Percentiles rank a stretch among this genome's conserved stretches.
These are phyloP conservation scores for Paramecium tetraurelia DNA, from an alignment of 73 alveolate species.

Conservation along the genomic window DNA sequence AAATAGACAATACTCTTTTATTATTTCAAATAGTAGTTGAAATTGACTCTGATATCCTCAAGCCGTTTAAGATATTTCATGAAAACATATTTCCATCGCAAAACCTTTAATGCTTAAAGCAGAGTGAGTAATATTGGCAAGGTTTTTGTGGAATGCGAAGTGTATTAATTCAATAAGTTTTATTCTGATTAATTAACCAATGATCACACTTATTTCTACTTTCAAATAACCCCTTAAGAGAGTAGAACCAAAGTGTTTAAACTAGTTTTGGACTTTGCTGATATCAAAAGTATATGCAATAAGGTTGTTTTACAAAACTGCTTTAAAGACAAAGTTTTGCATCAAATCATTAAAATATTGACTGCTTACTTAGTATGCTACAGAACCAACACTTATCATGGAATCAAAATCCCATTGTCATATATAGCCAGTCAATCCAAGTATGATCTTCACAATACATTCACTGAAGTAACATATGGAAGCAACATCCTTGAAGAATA, in stretches of 20 bases:
- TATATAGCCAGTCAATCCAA: background rate
- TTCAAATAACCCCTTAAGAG: conserved; percentile 9
- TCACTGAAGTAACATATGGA: conserved; percentile 31
- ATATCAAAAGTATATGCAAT: background rate
- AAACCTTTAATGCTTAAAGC: background rate
- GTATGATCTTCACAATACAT: conserved; percentile 32
- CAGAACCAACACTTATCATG: conserved; percentile 1
- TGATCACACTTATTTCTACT: conserved; percentile 4
- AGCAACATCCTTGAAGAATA: background rate
- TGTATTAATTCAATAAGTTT: conserved; percentile 14
- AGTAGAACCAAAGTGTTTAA: conserved; percentile 32
- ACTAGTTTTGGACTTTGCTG: conserved; percentile 3
- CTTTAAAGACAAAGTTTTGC: background rate
- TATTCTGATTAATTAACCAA: background rate
- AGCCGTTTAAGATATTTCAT: conserved; percentile 11
- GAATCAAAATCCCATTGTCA: conserved; percentile 3
- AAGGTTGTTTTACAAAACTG: background rate
- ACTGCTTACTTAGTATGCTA: conserved; percentile 20
- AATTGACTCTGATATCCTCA: conserved; percentile 7
- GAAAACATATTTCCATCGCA: conserved; percentile 1
- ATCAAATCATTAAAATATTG: background rate
- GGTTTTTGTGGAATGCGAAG: conserved; percentile 29
- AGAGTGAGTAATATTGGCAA: conserved; percentile 44
- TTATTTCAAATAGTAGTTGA: conserved; percentile 2
- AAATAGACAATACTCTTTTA: conserved; percentile 12